Evolutionary conservation across 352 stramenopile species (phyloP).

Genomic region (Pythium biforme): DNA sequence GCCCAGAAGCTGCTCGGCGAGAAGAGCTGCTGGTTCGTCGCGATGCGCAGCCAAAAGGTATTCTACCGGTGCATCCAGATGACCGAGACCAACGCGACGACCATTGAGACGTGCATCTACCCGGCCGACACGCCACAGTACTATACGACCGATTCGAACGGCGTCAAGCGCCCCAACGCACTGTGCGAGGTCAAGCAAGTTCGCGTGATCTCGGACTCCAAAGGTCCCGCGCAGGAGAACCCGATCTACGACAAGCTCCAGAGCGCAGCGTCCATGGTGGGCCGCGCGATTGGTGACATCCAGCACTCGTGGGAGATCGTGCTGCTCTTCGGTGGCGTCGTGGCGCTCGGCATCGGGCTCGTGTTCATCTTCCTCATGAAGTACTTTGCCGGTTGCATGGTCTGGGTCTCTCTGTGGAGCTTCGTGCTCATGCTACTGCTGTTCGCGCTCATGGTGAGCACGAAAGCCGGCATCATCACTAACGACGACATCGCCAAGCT

Average conservation of each 20-base stretch:
- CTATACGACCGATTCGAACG: conserved; percentile 49
- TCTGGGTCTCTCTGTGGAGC: conserved; percentile 76
- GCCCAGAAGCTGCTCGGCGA: conserved; percentile 38
- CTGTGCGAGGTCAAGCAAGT: conserved; percentile 80
- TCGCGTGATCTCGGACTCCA: conserved; percentile 47
- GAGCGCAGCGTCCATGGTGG: conserved; percentile 45
- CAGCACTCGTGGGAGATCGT: conserved; percentile 56
- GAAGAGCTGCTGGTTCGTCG: conserved; percentile 64
- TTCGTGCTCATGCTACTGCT: conserved; percentile 58
- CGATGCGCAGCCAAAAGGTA: conserved; percentile 56
- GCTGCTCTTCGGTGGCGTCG: conserved; percentile 49
- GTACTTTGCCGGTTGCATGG: conserved; percentile 71
- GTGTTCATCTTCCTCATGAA: conserved; percentile 71
- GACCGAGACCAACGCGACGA: conserved; percentile 55
- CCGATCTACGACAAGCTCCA: conserved; percentile 80
- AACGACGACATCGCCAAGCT: conserved; percentile 52
- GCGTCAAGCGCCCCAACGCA: conserved; percentile 46
- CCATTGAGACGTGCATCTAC: conserved; percentile 65
- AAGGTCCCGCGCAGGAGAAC: conserved; percentile 61
- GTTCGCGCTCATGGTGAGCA: conserved; percentile 71
- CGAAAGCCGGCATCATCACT: conserved; percentile 71
- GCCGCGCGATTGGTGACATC: conserved; percentile 75
- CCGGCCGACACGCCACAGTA: conserved; percentile 66
- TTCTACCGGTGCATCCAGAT: conserved; percentile 84
- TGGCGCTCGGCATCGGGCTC: conserved; percentile 50